Base-by-base conservation (phyloP, 495 filamentous ascomycete species). In the Penicillium dipodomyicola region DNA sequence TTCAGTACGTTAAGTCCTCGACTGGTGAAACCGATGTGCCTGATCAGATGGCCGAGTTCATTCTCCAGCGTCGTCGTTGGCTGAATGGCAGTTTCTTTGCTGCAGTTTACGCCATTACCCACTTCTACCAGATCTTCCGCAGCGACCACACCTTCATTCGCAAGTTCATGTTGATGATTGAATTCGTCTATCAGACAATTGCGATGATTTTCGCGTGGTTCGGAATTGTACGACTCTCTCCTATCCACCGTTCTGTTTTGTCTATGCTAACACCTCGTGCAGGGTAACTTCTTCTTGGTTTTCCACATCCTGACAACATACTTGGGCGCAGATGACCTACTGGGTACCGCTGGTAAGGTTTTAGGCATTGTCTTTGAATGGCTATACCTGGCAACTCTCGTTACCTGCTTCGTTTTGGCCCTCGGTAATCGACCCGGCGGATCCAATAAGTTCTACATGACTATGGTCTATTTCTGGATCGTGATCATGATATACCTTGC, bases 171-270 rank as follows among this genome's bases (percentile, higher is more conserved):
- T 88, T 99, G 67, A 78, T 94, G 59, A 70, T 99, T 52, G 94
- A 97, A 67, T 97, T 97, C 75, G 71, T 87, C 57, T 99, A 96
- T 75, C 91, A 97, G 68, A 92, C 91, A 14, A 79, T 97, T 71
- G 92, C 87, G 73, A 96, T 97, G 90, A 80, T 99, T 64, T 99
- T 99, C 63, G 91, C 95, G 49, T 99, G 95, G 95, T 97, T 99
- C 73, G 91, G 90, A 63, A 94, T 99, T 65, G 81, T 82, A 73
- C 67, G 79, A 60, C 39, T 50, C 41, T 22, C 14, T 19, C 22
- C 1, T 14, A 2, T 12, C 17, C 25, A 15, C 29, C 25, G 49
- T 30, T 23, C 29, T 20, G n/a, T 20, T 23, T 22, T 17, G 23
- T 23, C 12, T 23, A 44, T 15, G 51, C 61, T 66, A 53, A 69